Conservation (phyloP, 345 rosid genomes). For the Theobroma cacao region DNA sequence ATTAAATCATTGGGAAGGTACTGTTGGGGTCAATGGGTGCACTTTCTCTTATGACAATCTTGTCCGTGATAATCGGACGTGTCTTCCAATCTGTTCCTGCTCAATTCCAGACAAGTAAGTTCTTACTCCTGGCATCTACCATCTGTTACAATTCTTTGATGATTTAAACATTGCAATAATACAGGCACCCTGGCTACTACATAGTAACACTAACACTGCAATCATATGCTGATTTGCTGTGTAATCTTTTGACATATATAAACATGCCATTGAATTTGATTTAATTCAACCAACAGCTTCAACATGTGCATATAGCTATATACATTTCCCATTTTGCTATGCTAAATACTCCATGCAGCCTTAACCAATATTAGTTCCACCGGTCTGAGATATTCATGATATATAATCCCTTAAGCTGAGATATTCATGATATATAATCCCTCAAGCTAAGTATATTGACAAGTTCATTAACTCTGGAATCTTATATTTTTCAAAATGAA, state of each 20-base stretch:
- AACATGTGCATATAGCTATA: not conserved
- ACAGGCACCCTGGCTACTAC: not conserved
- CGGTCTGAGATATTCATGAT: not conserved
- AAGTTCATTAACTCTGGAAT: not conserved
- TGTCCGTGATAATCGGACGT: conserved; percentile 89
- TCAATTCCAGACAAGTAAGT: conserved; percentile 95
- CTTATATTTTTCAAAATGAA: not conserved
- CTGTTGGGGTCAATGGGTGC: conserved; percentile 98
- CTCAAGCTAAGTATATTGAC: not conserved
- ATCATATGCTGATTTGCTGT: not conserved
- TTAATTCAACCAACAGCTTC: not conserved
- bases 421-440: not conserved
- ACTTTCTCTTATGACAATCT: conserved; percentile 88
- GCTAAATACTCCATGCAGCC: not conserved
- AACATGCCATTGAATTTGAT: not conserved
- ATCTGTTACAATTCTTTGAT: not conserved
- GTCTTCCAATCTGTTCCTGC: conserved; percentile 94
- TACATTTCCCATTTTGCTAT: not conserved
- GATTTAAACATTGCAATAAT: not conserved
- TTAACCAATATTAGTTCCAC: not conserved
- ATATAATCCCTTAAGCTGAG: not conserved
- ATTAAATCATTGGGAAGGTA: conserved; percentile 60
- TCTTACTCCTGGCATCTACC: not conserved
- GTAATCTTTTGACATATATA: not conserved
- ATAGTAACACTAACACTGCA: not conserved